Percentiles rank a stretch among this genome's conserved stretches.
phyloP scores from a whole-genome alignment of 495 filamentous ascomycete genomes.

The Margaritispora aquatica region DNA sequence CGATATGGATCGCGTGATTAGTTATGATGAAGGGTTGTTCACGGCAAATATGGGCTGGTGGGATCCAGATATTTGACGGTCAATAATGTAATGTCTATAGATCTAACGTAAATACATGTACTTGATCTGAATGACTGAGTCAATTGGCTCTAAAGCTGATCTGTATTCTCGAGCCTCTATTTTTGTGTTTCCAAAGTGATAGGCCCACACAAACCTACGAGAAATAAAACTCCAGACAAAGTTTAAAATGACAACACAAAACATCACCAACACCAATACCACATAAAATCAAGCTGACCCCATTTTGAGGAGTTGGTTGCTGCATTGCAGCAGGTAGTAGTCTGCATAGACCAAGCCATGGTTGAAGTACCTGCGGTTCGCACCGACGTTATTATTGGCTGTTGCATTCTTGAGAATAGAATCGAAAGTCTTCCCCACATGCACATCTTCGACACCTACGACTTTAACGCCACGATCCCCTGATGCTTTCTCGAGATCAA shows the following conservation, averaged over 20 bases:
- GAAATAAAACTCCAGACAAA: not conserved
- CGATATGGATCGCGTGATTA: slow-evolving; percentile 34
- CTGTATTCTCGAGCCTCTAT: not conserved
- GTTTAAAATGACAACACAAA: not conserved
- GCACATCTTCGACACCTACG: not conserved
- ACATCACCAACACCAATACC: not conserved
- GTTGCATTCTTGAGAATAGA: slow-evolving; percentile 31
- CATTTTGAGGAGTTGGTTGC: slow-evolving; percentile 28
- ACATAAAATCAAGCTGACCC: not conserved
- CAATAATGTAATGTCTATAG: slow-evolving; percentile 1
- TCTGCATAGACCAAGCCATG: slow-evolving; percentile 40
- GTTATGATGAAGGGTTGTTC: slow-evolving; percentile 21
- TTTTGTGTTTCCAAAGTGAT: not conserved
- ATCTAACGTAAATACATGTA: not conserved
- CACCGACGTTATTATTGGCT: slow-evolving; percentile 29
- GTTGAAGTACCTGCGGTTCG: slow-evolving; percentile 20
- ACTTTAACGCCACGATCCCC: not conserved
- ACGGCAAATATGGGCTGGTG: not conserved
- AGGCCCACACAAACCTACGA: not conserved
- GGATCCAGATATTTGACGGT: not conserved
- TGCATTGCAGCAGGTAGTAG: slow-evolving; percentile 38
- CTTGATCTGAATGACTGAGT: not conserved
- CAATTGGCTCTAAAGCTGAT: not conserved
- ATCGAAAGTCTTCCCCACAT: slow-evolving; percentile 16
- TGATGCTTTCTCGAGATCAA: not conserved